Conservation (phyloP, 2,329 filamentous ascomycete genomes). For the Gliomastix tumulicola region DNA sequence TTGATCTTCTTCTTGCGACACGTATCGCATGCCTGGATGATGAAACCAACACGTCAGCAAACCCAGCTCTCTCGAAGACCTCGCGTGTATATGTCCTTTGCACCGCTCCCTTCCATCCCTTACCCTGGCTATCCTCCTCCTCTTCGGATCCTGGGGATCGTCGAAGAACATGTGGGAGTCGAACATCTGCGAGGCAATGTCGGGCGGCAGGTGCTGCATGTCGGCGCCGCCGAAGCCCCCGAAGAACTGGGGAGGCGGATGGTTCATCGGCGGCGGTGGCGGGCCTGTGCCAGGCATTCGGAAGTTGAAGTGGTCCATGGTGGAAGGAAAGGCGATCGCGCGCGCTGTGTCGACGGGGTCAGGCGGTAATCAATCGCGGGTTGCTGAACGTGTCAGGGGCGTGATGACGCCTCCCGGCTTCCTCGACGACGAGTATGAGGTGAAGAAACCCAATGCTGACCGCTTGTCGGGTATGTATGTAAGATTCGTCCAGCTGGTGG, state of each 20-base stretch:
- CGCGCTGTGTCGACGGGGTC: too few species aligned
- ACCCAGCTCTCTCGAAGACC: too few species aligned
- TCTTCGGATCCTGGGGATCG: slow-evolving; percentile 75
- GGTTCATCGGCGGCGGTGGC: slow-evolving; percentile 39
- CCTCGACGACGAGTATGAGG: too few species aligned
- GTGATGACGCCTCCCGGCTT: too few species aligned
- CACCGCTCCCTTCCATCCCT: slow-evolving; percentile 19
- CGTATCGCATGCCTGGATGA: slow-evolving; percentile 78
- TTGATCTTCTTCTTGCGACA: slow-evolving; percentile 97
- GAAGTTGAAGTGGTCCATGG: slow-evolving; percentile 43
- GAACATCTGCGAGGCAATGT: slow-evolving; percentile 54
- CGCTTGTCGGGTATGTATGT: too few species aligned
- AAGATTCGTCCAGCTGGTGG: too few species aligned
- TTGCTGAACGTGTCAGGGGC: too few species aligned
- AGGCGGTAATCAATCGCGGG: too few species aligned
- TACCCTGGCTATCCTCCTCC: slow-evolving; percentile 82
- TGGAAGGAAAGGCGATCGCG: not conserved
- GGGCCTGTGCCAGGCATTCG: slow-evolving; percentile 49
- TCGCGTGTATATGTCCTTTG: not conserved
- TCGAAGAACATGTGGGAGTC: slow-evolving; percentile 51
- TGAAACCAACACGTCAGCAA: not conserved
- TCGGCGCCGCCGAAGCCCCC: slow-evolving; percentile 55
- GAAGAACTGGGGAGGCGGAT: slow-evolving; percentile 64
- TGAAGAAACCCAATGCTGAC: too few species aligned
- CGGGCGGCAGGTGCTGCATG: slow-evolving; percentile 46